Percentiles rank a stretch among this genome's conserved stretches.
Conservation (phyloP, 2,329 filamentous ascomycete species). For the Alternaria ventricosa region DNA sequence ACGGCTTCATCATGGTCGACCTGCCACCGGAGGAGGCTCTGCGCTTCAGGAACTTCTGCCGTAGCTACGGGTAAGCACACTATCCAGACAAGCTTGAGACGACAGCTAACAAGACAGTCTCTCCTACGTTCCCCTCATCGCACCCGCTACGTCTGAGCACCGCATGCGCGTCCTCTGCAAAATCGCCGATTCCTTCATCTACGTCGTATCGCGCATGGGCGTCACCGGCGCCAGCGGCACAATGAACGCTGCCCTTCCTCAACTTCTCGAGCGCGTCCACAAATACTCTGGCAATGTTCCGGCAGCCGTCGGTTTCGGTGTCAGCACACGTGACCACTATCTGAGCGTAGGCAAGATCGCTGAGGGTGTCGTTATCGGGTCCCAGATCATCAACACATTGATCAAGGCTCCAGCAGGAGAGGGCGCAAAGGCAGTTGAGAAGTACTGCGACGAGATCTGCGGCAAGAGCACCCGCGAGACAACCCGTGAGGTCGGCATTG, state of each 20-base stretch:
- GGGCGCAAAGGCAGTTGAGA: conserved; percentile 75
- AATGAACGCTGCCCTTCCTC: conserved; percentile 80
- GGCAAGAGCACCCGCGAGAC: conserved; percentile 60
- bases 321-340: conserved; percentile 95
- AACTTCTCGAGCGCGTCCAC: conserved; percentile 84
- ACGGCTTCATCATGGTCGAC: conserved; percentile 97
- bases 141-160: conserved; percentile 87
- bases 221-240: conserved; percentile 89
- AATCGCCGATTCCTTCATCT: conserved; percentile 98
- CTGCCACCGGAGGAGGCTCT: conserved; percentile 95
- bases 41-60: conserved; percentile 85
- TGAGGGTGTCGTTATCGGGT: conserved; percentile 95
- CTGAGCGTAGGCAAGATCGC: conserved; percentile 80
- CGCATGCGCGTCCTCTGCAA: conserved; percentile 96
- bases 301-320: conserved; percentile 91
- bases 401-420: conserved; percentile 70
- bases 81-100: neutral
- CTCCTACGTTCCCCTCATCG: conserved; percentile 96
- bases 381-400: conserved; percentile 87
- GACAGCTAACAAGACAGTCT: conserved; percentile 60
- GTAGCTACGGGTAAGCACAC: conserved; percentile 69
- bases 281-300: conserved; percentile 90
- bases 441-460: conserved; percentile 81
- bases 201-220: conserved; percentile 96
- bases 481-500: conserved; percentile 71